phyloP scores from a whole-genome alignment of 140 eudicot species.

The Ambrosia hybrid region DNA sequence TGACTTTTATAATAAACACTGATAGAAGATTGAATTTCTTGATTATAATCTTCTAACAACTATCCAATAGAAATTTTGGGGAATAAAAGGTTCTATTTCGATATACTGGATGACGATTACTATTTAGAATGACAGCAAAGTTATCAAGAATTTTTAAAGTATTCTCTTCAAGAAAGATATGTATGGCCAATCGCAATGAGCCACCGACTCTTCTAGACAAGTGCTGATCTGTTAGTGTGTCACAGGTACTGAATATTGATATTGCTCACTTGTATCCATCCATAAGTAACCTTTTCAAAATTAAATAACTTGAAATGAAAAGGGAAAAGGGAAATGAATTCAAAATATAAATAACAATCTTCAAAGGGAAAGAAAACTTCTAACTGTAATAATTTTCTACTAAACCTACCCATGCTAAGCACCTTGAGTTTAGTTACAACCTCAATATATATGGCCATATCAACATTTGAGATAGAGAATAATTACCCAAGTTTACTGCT shows the following conservation, averaged over 20 bases:
- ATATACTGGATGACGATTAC: conserved; percentile 41
- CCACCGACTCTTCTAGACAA: conserved; percentile 26
- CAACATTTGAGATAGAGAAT: no score
- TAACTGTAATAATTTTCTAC: no score
- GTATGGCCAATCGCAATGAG: conserved; percentile 23
- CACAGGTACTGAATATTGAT: conserved; percentile 9
- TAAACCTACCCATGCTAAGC: no score
- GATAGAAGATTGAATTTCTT: no score
- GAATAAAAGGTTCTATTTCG: conserved; percentile 34
- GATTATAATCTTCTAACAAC: no score
- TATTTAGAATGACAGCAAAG: conserved; percentile 35
- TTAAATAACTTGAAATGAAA: conserved; percentile 10
- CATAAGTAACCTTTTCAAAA: conserved; percentile 26
- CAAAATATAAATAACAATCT: no score
- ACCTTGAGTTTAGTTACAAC: no score
- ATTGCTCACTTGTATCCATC: conserved; percentile 20
- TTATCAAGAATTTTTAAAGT: conserved; percentile 21
- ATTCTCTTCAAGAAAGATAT: conserved; percentile 30
- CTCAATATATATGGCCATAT: no score
- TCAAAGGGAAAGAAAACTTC: no score
- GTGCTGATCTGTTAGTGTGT: conserved; percentile 20
- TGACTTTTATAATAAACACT: no score
- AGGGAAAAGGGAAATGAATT: no score
- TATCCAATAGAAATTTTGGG: conserved; percentile 32
- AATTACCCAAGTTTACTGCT: no score